Base-by-base conservation (phyloP, 2,329 filamentous ascomycete species). In the Metarhizium robertsii region DNA sequence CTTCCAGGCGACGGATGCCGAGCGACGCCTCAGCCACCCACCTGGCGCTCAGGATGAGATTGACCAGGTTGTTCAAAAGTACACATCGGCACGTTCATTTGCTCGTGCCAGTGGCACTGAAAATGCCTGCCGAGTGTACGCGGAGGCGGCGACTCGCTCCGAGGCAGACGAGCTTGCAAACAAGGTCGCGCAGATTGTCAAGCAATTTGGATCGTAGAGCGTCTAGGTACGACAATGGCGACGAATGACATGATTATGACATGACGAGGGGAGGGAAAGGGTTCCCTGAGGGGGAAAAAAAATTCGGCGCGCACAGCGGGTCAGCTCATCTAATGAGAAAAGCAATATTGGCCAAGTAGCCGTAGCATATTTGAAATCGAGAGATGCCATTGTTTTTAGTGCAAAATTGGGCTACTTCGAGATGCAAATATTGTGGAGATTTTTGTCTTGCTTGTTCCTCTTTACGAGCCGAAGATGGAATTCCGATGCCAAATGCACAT, bases 91-190 rank as follows among this genome's bases (percentile, higher is more conserved):
- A 2, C 83, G 94, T 61, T 86, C 88, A 52, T 99, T 99, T 71
- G 94, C 91, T 7, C 86, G 94, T 64, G 91, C 94, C 42, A 94
- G 88, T 61, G 94, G 94, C 34, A 99, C 94, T 0, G 94, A 99
- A 72, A 95, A 99, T 70, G 92, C 91, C 2, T 92, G 96, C 64
- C 83, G 94, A 59, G 92, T 99, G 20, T 99, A 99, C 67, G 92
- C 92, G 7, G 94, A 99, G 74, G 94, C 94, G 4, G 89, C 88
- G 42, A 94, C 89, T 50, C 84, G 88, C 60, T 88, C 85, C 16
- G 92, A 97, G 72, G 91, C 92, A 1, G 92, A 96, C 65, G 91
- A 96, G 71, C 79, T 97, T 59, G 90, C 92, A 56, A 85, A 85
- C 64, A 89, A 90, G 69, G 90, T 97, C 50, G 85, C 87, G 16